These are phyloP conservation scores for Mycena galericulata DNA, from an alignment of 768 basidiomycete genomes.

Conservation along the genomic window DNA sequence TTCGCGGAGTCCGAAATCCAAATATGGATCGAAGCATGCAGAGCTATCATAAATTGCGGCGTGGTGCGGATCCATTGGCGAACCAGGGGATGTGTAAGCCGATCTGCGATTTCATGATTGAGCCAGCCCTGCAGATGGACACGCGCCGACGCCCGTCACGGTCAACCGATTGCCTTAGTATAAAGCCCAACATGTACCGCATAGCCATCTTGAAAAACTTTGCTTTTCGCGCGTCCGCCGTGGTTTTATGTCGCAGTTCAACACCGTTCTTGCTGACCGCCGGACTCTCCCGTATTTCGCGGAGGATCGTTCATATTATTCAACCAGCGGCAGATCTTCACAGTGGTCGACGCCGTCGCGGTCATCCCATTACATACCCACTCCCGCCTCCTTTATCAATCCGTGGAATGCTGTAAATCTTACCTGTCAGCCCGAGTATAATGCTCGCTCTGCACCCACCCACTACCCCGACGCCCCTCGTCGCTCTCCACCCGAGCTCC, in stretches of 20 bases:
- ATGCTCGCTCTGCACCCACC: constrained; percentile 27
- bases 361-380: constrained; percentile 31
- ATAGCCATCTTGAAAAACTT: background rate
- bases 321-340: constrained; percentile 22
- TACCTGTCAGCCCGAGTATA: constrained; percentile 30
- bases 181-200: background rate
- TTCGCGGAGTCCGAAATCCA: constrained; percentile 14
- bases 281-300: constrained; percentile 19
- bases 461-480: constrained; percentile 12
- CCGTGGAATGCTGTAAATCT: constrained; percentile 29
- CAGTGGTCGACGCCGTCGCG: constrained; percentile 19
- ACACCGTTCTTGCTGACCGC: constrained; percentile 15
- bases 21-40: constrained; percentile 14
- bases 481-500: constrained; percentile 14
- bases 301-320: constrained; percentile 25
- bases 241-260: constrained; percentile 19
- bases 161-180: constrained; percentile 26
- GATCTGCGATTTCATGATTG: constrained; percentile 28
- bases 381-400: constrained; percentile 26
- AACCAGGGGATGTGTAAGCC: constrained; percentile 5
- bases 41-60: constrained; percentile 14
- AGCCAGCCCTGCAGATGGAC: constrained; percentile 18
- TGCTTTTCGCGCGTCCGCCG: background rate
- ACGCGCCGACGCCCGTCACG: constrained; percentile 17
- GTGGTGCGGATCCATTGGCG: constrained; percentile 24